A percentile compares a stretch with the other conserved stretches of the same genome.
These are phyloP conservation scores for Microcos paniculata DNA, from an alignment of 345 rosid species.

Conservation along the genomic window DNA sequence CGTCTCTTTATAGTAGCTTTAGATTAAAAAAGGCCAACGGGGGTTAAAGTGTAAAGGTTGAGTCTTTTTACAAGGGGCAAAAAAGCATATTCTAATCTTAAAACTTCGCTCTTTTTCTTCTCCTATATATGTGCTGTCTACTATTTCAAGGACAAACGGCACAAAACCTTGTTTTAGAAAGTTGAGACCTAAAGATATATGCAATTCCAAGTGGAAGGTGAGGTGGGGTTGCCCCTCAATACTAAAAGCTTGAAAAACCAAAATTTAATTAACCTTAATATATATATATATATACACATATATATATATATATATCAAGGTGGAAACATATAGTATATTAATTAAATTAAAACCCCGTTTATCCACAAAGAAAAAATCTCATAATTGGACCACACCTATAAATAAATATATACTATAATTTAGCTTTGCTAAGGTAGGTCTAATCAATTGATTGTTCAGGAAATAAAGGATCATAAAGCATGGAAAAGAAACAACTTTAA, in stretches of 20 bases:
- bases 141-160: conserved; percentile 54
- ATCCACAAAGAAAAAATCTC: too few species aligned
- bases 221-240: conserved; percentile 31
- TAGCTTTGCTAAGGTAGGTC: conserved; percentile 1
- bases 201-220: conserved; percentile 32
- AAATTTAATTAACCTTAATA: background rate
- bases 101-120: conserved; percentile 5
- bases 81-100: conserved; percentile 18
- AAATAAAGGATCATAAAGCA: background rate
- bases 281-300: background rate
- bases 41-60: conserved; percentile 32
- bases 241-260: background rate
- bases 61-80: conserved; percentile 24
- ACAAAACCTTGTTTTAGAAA: conserved; percentile 58
- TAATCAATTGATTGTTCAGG: conserved; percentile 4
- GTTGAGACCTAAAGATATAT: conserved; percentile 36
- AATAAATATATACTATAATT: background rate
- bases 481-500: background rate
- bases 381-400: conserved; percentile 2
- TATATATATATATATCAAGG: background rate
- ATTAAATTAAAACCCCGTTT: too few species aligned
- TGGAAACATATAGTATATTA: too few species aligned
- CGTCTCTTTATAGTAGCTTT: conserved; percentile 24
- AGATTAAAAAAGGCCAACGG: conserved; percentile 12
- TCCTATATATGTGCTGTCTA: conserved; percentile 37